Conservation (phyloP, 495 filamentous ascomycete genomes). For the Penicillium canariense region DNA sequence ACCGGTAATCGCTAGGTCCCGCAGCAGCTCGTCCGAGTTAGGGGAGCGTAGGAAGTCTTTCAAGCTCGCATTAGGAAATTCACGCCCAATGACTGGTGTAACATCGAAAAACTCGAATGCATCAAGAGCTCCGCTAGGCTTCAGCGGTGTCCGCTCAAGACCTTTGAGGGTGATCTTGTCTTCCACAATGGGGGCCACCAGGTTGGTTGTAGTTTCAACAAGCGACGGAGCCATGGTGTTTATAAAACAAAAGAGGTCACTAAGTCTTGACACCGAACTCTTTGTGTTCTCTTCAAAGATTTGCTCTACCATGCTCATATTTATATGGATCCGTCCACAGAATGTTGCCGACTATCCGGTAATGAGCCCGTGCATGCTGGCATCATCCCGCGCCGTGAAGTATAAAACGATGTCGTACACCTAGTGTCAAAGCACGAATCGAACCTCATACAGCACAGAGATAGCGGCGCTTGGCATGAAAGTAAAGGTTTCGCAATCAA, state of each 20-base stretch:
- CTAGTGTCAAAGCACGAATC: conserved; percentile 2
- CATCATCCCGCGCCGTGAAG: neutral
- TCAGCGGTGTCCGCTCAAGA: conserved; percentile 39
- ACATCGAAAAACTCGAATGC: conserved; percentile 59
- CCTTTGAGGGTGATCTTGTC: conserved; percentile 14
- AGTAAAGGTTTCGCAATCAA: conserved; percentile 2
- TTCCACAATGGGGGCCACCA: conserved; percentile 20
- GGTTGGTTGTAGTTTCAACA: conserved; percentile 12
- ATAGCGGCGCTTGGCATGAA: neutral
- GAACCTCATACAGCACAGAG: neutral
- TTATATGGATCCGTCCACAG: neutral
- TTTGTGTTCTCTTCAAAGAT: neutral
- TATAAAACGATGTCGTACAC: conserved; percentile 8
- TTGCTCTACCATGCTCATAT: neutral
- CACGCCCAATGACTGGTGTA: conserved; percentile 66
- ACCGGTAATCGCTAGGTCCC: conserved; percentile 68
- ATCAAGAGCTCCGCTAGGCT: conserved; percentile 53
- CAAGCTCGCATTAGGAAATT: conserved; percentile 59
- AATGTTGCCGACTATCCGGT: conserved; percentile 17
- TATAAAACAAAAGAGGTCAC: too few species aligned
- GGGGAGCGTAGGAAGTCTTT: conserved; percentile 57
- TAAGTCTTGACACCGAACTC: neutral
- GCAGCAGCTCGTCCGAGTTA: conserved; percentile 64
- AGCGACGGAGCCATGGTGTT: conserved; percentile 26
- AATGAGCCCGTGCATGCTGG: neutral